phyloP scores from a whole-genome alignment of 768 basidiomycete genomes.

The Filobasidium wieringae region DNA sequence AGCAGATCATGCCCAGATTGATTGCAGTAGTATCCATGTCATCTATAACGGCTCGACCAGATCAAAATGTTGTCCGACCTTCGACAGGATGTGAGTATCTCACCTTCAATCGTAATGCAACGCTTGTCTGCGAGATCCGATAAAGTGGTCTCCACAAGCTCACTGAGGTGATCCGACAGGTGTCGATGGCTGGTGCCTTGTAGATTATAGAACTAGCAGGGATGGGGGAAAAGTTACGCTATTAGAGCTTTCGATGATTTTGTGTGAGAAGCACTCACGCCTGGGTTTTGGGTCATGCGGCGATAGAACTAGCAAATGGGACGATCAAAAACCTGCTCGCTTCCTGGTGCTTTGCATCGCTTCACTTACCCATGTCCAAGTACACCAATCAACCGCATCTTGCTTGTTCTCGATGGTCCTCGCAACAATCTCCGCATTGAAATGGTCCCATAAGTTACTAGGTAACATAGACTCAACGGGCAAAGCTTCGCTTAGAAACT shows the following conservation, averaged over 20 bases:
- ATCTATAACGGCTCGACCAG: conserved; percentile 46
- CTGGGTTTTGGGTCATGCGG: conserved; percentile 89
- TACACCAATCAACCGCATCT: conserved; percentile 79
- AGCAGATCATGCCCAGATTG: conserved; percentile 97
- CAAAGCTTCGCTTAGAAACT: conserved; percentile 91
- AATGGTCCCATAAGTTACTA: conserved; percentile 89
- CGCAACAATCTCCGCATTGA: conserved; percentile 94
- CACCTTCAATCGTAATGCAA: conserved; percentile 68
- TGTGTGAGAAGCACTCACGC: conserved; percentile 1
- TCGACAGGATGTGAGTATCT: conserved; percentile 10
- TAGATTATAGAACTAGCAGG: conserved; percentile 33
- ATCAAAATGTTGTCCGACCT: not conserved
- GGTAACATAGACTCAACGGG: conserved; percentile 93
- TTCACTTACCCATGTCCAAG: conserved; percentile 70
- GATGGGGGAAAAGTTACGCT: conserved; percentile 4
- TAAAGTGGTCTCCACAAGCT: conserved; percentile 85
- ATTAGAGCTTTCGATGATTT: conserved; percentile 15
- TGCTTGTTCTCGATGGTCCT: conserved; percentile 99
- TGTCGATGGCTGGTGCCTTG: conserved; percentile 91
- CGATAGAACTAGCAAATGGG: conserved; percentile 52
- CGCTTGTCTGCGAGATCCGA: conserved; percentile 86
- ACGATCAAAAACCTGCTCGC: not conserved
- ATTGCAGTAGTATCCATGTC: conserved; percentile 75
- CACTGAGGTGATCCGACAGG: conserved; percentile 87
- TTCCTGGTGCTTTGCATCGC: not conserved